phyloP scores from a whole-genome alignment of 164 flowering plant species.

The Aristolochia contorta region DNA sequence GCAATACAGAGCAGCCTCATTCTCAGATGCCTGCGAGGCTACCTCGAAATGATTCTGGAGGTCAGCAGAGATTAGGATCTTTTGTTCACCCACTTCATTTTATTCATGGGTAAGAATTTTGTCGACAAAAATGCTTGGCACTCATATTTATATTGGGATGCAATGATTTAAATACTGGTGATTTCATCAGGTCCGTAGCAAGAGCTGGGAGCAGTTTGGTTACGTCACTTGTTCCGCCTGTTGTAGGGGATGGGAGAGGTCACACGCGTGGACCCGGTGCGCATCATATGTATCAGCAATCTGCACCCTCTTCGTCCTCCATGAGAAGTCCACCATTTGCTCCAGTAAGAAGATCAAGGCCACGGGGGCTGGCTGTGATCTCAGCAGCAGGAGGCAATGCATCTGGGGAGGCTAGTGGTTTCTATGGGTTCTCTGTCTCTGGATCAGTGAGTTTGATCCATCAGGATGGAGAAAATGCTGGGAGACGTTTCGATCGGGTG shows the following conservation, averaged over 20 bases:
- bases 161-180: neutral
- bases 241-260: slow-evolving; percentile 6
- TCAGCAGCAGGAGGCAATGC: slow-evolving; percentile 6
- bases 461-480: slow-evolving; percentile 6
- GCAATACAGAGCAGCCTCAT: neutral
- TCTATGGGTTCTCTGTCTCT: slow-evolving; percentile 8
- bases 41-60: slow-evolving; percentile 2
- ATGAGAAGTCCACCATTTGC: slow-evolving; percentile 6
- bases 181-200: slow-evolving; percentile 4
- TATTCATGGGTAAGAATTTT: slow-evolving; percentile 8
- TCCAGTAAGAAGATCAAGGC: slow-evolving; percentile 6
- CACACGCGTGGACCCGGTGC: slow-evolving; percentile 9
- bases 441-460: slow-evolving; percentile 7
- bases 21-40: neutral
- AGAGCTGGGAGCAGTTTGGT: slow-evolving; percentile 5
- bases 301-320: slow-evolving; percentile 5
- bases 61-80: slow-evolving; percentile 7
- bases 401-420: slow-evolving; percentile 1
- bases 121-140: neutral
- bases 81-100: slow-evolving; percentile 4
- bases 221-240: slow-evolving; percentile 7
- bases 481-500: slow-evolving; percentile 9
- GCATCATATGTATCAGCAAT: slow-evolving; percentile 6
- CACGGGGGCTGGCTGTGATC: slow-evolving; percentile 6
- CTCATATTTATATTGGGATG: neutral